Percentiles rank a stretch among this genome's conserved stretches.
Conservation (phyloP, 2,329 filamentous ascomycete genomes). For the Phoma herbarum region DNA sequence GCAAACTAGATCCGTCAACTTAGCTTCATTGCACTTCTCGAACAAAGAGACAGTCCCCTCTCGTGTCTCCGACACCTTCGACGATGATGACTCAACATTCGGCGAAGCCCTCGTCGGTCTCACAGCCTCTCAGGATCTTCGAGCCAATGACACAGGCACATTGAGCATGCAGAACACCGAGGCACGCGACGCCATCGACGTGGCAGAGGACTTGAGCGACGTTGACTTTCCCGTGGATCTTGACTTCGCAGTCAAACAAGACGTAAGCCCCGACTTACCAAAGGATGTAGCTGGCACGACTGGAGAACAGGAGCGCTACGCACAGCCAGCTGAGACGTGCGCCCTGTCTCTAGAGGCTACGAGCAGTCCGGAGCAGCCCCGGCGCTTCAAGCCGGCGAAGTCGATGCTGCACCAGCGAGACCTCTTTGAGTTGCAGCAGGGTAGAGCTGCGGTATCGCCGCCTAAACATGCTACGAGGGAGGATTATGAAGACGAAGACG, state of each 20-base stretch:
- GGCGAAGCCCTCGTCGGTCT: conserved; percentile 45
- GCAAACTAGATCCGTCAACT: neutral
- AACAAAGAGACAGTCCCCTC: neutral
- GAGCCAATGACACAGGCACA: neutral
- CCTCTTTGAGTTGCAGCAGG: neutral
- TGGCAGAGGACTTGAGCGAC: conserved; percentile 19
- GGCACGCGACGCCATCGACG: neutral
- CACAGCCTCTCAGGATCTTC: conserved; percentile 40
- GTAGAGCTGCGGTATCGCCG: neutral
- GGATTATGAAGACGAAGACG: neutral
- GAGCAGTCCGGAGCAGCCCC: neutral
- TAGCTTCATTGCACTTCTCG: neutral
- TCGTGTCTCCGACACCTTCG: conserved; percentile 34
- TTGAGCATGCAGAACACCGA: conserved; percentile 3
- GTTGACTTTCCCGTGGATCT: conserved; percentile 13
- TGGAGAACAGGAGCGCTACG: no score
- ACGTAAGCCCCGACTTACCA: neutral
- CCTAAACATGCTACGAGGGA: neutral
- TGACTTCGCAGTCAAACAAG: neutral
- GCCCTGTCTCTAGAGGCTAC: neutral
- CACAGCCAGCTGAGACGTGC: neutral
- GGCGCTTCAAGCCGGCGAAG: neutral
- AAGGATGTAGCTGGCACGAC: neutral
- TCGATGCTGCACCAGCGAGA: neutral
- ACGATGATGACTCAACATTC: conserved; percentile 43